phyloP scores from a whole-genome alignment of 2,329 filamentous ascomycete genomes.

The Penicillium sp. region DNA sequence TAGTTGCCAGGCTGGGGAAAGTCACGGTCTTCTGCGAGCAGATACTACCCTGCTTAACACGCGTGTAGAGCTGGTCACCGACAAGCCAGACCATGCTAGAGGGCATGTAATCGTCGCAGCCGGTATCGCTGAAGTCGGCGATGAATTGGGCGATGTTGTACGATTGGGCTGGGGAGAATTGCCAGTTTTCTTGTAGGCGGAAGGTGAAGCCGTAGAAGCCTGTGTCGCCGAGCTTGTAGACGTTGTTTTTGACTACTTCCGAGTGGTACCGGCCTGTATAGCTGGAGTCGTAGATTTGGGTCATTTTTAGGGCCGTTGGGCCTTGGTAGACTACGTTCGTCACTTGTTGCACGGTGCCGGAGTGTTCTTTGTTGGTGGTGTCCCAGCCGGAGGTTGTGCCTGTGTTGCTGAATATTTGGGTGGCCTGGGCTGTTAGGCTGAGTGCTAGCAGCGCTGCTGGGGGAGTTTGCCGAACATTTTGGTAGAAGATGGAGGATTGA shows the following conservation, averaged over 20 bases:
- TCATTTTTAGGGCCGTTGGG: slow-evolving; percentile 46
- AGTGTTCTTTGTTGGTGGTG: slow-evolving; percentile 41
- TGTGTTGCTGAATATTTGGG: slow-evolving; percentile 24
- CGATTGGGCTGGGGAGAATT: slow-evolving; percentile 45
- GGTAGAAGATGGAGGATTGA: neutral
- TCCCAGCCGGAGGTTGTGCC: slow-evolving; percentile 46
- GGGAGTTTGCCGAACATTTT: neutral
- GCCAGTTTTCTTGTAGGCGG: slow-evolving; percentile 49
- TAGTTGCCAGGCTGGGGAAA: slow-evolving; percentile 40
- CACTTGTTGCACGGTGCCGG: slow-evolving; percentile 46
- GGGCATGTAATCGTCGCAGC: slow-evolving; percentile 52
- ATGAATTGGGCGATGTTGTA: slow-evolving; percentile 57
- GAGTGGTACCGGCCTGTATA: slow-evolving; percentile 53
- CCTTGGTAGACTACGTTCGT: slow-evolving; percentile 45
- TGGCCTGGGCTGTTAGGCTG: slow-evolving; percentile 9
- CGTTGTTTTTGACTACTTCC: slow-evolving; percentile 48
- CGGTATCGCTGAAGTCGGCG: slow-evolving; percentile 47
- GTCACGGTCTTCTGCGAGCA: slow-evolving; percentile 37
- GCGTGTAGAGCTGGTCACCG: slow-evolving; percentile 47
- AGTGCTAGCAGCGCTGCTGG: neutral
- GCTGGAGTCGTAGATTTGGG: slow-evolving; percentile 39
- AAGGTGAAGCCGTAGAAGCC: slow-evolving; percentile 55
- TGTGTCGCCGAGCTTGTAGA: slow-evolving; percentile 48
- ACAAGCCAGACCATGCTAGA: slow-evolving; percentile 51
- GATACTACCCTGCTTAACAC: slow-evolving; percentile 45